Percentiles rank a stretch among this genome's conserved stretches.
Evolutionary conservation across 331 rosid species (phyloP).

Genomic region (Cydonia oblonga): DNA sequence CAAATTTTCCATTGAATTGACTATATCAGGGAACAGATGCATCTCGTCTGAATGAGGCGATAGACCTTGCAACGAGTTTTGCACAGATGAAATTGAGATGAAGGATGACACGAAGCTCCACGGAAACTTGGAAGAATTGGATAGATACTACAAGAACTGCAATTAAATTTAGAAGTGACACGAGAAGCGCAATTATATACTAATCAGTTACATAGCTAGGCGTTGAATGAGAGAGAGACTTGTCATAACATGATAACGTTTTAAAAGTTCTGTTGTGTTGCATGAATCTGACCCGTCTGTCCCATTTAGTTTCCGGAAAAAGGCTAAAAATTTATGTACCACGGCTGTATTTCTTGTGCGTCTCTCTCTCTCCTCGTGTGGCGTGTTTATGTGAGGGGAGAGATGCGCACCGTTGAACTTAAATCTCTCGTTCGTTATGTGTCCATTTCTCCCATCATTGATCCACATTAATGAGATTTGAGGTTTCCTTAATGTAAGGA

Average conservation of each 20-base stretch:
- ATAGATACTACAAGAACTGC: not conserved
- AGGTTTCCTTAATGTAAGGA: not conserved
- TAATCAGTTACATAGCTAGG: not conserved
- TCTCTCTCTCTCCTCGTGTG: not conserved
- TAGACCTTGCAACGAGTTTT: slow-evolving; percentile 55
- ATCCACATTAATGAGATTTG: not conserved
- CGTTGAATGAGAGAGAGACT: not conserved
- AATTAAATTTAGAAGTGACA: not conserved
- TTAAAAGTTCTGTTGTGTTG: not conserved
- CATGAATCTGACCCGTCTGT: not conserved
- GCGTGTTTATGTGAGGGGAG: not conserved
- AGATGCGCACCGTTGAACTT: not conserved
- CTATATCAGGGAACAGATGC: slow-evolving; percentile 80
- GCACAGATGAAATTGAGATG: slow-evolving; percentile 55
- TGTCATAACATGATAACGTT: too few species aligned
- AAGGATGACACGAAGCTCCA: not conserved
- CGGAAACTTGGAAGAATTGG: not conserved
- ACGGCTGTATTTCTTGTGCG: too few species aligned
- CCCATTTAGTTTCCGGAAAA: not conserved
- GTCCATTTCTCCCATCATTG: not conserved
- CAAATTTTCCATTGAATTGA: not conserved
- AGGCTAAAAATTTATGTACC: too few species aligned
- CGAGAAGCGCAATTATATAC: not conserved
- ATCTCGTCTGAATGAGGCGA: slow-evolving; percentile 57
- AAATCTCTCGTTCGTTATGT: not conserved